A percentile compares a stretch with the other conserved stretches of the same genome.
Evolutionary conservation across 2,329 filamentous ascomycete genomes (phyloP).

Genomic region (Ceratocystiopsis sp.): DNA sequence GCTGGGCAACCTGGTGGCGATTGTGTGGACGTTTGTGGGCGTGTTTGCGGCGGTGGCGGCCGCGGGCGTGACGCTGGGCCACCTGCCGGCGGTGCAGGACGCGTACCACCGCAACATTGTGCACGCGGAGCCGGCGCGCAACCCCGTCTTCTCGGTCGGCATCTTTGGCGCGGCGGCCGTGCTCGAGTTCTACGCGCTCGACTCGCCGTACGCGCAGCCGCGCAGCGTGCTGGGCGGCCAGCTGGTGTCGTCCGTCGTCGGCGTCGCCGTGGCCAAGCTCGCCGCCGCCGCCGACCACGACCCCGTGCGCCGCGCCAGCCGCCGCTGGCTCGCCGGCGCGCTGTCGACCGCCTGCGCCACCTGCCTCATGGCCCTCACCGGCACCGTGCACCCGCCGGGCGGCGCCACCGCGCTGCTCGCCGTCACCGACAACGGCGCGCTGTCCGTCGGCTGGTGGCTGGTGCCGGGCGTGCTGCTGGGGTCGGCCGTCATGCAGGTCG

Average conservation of each 20-base stretch:
- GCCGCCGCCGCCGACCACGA: slow-evolving; percentile 30
- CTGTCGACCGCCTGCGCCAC: slow-evolving; percentile 48
- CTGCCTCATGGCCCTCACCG: slow-evolving; percentile 49
- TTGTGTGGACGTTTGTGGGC: slow-evolving; percentile 48
- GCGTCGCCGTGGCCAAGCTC: slow-evolving; percentile 46
- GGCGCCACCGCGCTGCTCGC: slow-evolving; percentile 58
- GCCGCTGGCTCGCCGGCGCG: slow-evolving; percentile 48
- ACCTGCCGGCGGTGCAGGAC: slow-evolving; percentile 33
- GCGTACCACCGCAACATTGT: no score
- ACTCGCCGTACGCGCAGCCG: slow-evolving; percentile 56
- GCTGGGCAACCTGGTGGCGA: slow-evolving; percentile 37
- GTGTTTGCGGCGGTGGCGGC: slow-evolving; percentile 43
- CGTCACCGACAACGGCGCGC: slow-evolving; percentile 37
- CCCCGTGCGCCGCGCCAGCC: slow-evolving; percentile 22
- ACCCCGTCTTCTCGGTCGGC: slow-evolving; percentile 45
- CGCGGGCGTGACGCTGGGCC: slow-evolving; percentile 38
- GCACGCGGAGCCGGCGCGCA: slow-evolving; percentile 16
- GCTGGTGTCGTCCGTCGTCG: slow-evolving; percentile 41
- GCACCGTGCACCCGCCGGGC: slow-evolving; percentile 57
- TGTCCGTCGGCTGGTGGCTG: slow-evolving; percentile 49
- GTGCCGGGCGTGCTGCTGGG: slow-evolving; percentile 46
- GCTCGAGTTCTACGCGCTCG: slow-evolving; percentile 56
- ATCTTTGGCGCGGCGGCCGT: slow-evolving; percentile 62
- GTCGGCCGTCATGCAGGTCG: slow-evolving; percentile 39
- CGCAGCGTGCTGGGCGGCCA: slow-evolving; percentile 55